Evolutionary conservation across 768 basidiomycete genomes (phyloP).

Genomic region (Suillus clintonianus): DNA sequence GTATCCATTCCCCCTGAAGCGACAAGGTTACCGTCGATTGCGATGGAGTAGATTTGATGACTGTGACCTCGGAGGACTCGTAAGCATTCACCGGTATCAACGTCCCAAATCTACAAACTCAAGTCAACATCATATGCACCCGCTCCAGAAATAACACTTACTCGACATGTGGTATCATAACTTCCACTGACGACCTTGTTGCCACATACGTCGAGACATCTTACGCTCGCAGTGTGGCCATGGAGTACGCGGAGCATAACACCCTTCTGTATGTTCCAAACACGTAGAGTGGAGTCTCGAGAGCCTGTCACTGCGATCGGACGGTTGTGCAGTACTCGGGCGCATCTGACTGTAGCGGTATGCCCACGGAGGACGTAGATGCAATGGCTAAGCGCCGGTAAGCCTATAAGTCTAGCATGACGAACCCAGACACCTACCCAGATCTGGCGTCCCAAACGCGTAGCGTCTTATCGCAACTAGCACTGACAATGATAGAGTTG

Average conservation of each 20-base stretch:
- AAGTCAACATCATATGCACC: conserved; percentile 2
- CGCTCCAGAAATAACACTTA: conserved; percentile 35
- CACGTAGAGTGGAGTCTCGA: conserved; percentile 80
- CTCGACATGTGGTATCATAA: conserved; percentile 87
- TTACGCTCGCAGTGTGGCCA: conserved; percentile 81
- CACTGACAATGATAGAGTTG: conserved; percentile 81
- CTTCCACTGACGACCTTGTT: conserved; percentile 86
- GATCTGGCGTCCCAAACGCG: conserved; percentile 89
- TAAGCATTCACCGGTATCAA: conserved; percentile 87
- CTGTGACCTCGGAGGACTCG: conserved; percentile 82
- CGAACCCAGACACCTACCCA: conserved; percentile 52
- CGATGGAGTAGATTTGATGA: conserved; percentile 88
- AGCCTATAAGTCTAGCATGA: conserved; percentile 5
- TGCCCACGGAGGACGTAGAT: conserved; percentile 84
- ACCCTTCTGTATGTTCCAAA: conserved; percentile 93
- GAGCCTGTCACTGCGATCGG: conserved; percentile 92
- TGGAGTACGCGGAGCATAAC: conserved; percentile 60
- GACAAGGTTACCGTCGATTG: conserved; percentile 81
- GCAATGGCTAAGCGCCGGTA: conserved; percentile 47
- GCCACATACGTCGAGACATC: conserved; percentile 88
- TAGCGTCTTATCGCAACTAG: conserved; percentile 91
- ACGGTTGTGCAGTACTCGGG: conserved; percentile 82
- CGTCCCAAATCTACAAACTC: conserved; percentile 72
- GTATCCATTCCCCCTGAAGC: conserved; percentile 92
- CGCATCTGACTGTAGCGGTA: conserved; percentile 86